These are phyloP conservation scores for Fragilariopsis cylindrus DNA, from an alignment of 108 stramenopile genomes.

Conservation along the genomic window DNA sequence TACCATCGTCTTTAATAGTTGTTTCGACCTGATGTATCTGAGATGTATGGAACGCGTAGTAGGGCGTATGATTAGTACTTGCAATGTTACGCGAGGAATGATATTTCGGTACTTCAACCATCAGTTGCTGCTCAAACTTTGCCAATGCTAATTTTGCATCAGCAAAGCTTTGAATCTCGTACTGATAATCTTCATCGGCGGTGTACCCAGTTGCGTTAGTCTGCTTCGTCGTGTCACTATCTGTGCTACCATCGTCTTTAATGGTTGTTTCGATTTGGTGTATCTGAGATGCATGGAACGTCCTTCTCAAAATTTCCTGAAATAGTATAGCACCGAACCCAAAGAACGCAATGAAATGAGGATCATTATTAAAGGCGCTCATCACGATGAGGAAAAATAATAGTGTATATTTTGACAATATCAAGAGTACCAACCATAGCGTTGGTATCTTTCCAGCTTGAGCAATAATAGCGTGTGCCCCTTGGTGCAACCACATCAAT, in stretches of 20 bases:
- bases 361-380: conserved; percentile 28
- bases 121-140: background rate
- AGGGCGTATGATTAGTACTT: background rate
- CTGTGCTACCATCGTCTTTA: conserved; percentile 4
- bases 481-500: conserved; percentile 33
- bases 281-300: background rate
- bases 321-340: conserved; percentile 29
- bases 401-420: conserved; percentile 16
- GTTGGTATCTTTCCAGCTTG: background rate
- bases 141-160: conserved; percentile 8
- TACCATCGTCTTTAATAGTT: background rate
- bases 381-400: conserved; percentile 27
- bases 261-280: background rate
- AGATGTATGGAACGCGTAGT: background rate
- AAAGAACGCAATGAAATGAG: conserved; percentile 27
- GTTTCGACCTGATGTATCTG: background rate
- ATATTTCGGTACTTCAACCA: background rate
- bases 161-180: conserved; percentile 8
- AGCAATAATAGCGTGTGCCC: conserved; percentile 2
- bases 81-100: no score
- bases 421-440: conserved; percentile 6
- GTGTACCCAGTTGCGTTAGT: background rate
- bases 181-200: conserved; percentile 3
- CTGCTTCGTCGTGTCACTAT: background rate
- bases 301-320: conserved; percentile 9